Conservation (phyloP, 2,329 filamentous ascomycete genomes). For the Alternaria sp. region DNA sequence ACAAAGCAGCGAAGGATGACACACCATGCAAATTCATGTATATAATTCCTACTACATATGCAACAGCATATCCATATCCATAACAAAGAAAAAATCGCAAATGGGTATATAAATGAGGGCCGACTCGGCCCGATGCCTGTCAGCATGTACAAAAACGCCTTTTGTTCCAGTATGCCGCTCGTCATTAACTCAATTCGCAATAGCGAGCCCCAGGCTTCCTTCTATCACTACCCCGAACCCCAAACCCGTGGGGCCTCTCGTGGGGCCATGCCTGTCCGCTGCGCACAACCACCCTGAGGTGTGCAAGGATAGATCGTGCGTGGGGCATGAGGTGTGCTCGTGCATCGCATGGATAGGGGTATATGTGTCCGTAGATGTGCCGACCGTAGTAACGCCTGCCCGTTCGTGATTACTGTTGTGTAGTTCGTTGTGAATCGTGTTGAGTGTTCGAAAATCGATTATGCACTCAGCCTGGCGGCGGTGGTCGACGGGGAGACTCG, state of each 20-base stretch:
- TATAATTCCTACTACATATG: background rate
- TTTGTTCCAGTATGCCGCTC: background rate
- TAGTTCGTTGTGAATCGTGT: background rate
- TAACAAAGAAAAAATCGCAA: background rate
- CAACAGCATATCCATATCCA: background rate
- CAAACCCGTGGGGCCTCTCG: background rate
- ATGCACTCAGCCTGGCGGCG: conserved; percentile 2
- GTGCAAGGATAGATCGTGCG: background rate
- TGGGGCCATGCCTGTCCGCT: background rate
- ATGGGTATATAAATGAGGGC: conserved; percentile 10
- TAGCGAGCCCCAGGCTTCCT: background rate
- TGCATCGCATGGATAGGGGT: background rate
- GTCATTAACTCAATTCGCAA: background rate
- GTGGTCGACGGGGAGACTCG: conserved; percentile 1
- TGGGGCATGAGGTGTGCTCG: background rate
- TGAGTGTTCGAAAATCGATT: background rate
- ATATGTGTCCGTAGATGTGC: background rate
- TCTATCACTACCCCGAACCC: background rate
- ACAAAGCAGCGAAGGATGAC: no score
- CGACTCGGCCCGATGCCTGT: background rate
- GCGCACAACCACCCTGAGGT: background rate
- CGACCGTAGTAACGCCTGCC: background rate
- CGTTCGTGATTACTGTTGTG: background rate
- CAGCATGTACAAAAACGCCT: background rate
- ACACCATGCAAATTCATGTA: no score